A percentile compares a stretch with the other conserved stretches of the same genome.
Evolutionary conservation across 1,139 yeast genomes (phyloP).

Genomic region (Meyerozyma smithsonii): DNA sequence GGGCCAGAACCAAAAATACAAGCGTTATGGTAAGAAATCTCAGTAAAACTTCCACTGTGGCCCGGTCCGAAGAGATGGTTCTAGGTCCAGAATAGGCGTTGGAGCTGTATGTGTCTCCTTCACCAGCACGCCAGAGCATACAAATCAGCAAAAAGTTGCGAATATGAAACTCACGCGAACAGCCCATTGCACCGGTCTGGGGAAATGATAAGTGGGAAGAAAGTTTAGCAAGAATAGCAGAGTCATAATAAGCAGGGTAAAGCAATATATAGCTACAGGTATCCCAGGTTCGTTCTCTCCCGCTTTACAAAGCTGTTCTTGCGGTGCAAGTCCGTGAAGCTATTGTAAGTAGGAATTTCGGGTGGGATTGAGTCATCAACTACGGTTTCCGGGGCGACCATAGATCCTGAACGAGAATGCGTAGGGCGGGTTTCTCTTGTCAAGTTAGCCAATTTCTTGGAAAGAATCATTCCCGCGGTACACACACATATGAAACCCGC

Average conservation of each 20-base stretch:
- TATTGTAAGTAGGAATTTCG: neutral
- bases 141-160: neutral
- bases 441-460: slow-evolving; percentile 6
- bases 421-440: slow-evolving; percentile 5
- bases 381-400: slow-evolving; percentile 5
- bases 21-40: neutral
- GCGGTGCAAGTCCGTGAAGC: slow-evolving; percentile 8
- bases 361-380: slow-evolving; percentile 2
- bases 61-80: neutral
- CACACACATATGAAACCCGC: slow-evolving; percentile 1
- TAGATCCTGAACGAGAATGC: slow-evolving; percentile 6
- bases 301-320: slow-evolving; percentile 8
- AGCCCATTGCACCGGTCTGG: neutral
- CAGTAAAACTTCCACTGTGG: neutral
- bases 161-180: neutral
- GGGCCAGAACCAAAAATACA: neutral
- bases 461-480: neutral
- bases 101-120: neutral
- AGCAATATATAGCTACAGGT: neutral
- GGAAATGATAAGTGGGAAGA: neutral
- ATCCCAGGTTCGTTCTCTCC: slow-evolving; percentile 2
- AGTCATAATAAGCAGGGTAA: neutral
- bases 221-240: neutral
- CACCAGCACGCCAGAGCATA: neutral
- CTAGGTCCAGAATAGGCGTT: neutral